Evolutionary conservation across 2,329 filamentous ascomycete species (phyloP).

Genomic region (Diplodia scrobiculata): DNA sequence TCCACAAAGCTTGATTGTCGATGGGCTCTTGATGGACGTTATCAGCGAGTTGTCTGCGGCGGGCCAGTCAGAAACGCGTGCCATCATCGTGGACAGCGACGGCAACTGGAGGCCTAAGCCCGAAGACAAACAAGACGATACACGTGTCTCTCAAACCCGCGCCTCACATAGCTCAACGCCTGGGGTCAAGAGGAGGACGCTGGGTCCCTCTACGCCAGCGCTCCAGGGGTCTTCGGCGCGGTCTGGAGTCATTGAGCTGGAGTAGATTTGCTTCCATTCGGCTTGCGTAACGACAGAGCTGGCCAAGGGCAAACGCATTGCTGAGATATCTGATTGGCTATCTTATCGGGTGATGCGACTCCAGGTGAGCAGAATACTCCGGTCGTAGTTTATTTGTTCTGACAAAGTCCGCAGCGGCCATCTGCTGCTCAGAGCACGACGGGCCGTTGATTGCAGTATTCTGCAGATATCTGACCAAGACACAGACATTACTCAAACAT

Average conservation of each 20-base stretch:
- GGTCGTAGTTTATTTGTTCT: neutral
- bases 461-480: neutral
- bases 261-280: neutral
- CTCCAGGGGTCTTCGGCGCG: neutral
- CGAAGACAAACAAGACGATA: neutral
- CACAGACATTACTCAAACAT: neutral
- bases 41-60: constrained; percentile 56
- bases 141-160: neutral
- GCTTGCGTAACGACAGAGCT: neutral
- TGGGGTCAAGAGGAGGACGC: neutral
- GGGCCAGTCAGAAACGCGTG: constrained; percentile 56
- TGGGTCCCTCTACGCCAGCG: neutral
- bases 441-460: neutral
- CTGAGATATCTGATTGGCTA: neutral
- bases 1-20: constrained; percentile 69
- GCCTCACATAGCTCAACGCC: neutral
- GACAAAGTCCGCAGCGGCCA: neutral
- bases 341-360: neutral
- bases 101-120: constrained; percentile 43
- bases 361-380: neutral
- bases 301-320: neutral
- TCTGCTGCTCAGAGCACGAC: neutral
- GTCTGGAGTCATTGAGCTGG: constrained; percentile 14
- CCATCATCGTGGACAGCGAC: constrained; percentile 64
- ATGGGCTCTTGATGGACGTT: constrained; percentile 71